Percentiles rank a stretch among this genome's conserved stretches.
phyloP scores from a whole-genome alignment of 2,329 filamentous ascomycete species.

The Zymoseptoria brevis region DNA sequence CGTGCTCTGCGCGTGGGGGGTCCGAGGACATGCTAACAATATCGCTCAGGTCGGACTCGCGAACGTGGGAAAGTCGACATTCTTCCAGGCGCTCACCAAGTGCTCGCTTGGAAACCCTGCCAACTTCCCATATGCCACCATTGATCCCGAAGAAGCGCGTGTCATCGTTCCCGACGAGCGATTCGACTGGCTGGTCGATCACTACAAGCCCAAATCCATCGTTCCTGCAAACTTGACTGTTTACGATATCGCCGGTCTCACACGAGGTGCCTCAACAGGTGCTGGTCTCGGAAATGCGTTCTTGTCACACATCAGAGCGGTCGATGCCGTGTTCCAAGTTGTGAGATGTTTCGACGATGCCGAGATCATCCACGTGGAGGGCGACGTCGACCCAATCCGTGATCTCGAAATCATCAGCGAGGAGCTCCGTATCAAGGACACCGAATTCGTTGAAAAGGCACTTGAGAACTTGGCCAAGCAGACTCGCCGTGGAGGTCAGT shows the following conservation, averaged over 20 bases:
- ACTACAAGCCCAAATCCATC: conserved; percentile 94
- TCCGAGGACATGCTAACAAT: conserved; percentile 36
- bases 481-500: conserved; percentile 88
- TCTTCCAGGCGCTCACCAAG: conserved; percentile 99
- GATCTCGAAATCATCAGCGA: conserved; percentile 96
- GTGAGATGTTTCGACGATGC: conserved; percentile 70
- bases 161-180: conserved; percentile 94
- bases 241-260: conserved; percentile 97
- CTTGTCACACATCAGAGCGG: conserved; percentile 92
- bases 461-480: conserved; percentile 88
- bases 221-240: conserved; percentile 98
- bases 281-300: conserved; percentile 96
- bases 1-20: conserved; percentile 24
- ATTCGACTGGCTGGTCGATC: conserved; percentile 89
- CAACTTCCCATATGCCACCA: conserved; percentile 99
- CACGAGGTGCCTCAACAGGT: conserved; percentile 90
- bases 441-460: conserved; percentile 95
- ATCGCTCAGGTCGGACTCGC: conserved; percentile 77
- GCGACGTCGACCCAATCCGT: conserved; percentile 89
- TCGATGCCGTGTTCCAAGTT: conserved; percentile 36
- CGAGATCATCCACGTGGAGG: conserved; percentile 99
- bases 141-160: conserved; percentile 95
- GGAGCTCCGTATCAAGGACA: conserved; percentile 94
- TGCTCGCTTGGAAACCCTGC: conserved; percentile 94
- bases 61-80: conserved; percentile 98